Percentiles rank a stretch among this genome's conserved stretches.
Conservation (phyloP, 495 filamentous ascomycete species). For the Neurospora tetrasperma region DNA sequence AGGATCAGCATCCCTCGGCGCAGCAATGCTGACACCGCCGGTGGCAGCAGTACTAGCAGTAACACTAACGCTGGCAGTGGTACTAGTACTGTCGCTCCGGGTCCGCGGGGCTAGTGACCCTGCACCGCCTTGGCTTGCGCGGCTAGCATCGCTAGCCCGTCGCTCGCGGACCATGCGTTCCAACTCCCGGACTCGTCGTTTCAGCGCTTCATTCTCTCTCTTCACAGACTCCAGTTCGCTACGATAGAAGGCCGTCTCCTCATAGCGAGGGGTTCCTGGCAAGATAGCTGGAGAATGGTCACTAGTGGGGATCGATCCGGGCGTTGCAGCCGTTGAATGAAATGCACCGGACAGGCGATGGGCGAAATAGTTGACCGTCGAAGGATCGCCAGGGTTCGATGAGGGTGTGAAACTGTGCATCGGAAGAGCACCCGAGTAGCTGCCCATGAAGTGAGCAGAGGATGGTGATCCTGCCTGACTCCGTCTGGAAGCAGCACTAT, state of each 20-base stretch:
- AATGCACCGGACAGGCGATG: slow-evolving; percentile 11
- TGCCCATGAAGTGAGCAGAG: slow-evolving; percentile 11
- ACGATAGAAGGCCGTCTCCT: slow-evolving; percentile 59
- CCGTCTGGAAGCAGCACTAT: slow-evolving; percentile 33
- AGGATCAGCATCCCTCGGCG: slow-evolving; percentile 16
- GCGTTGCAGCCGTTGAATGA: slow-evolving; percentile 8
- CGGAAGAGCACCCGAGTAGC: background rate
- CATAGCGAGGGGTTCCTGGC: slow-evolving; percentile 51
- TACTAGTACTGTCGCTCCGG: slow-evolving; percentile 31
- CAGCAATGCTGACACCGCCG: slow-evolving; percentile 21
- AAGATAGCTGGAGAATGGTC: slow-evolving; percentile 37
- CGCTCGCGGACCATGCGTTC: slow-evolving; percentile 45
- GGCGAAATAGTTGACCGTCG: slow-evolving; percentile 23
- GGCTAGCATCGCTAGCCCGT: slow-evolving; percentile 33
- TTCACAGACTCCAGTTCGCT: slow-evolving; percentile 64
- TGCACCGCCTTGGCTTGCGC: slow-evolving; percentile 7
- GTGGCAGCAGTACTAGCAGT: slow-evolving; percentile 20
- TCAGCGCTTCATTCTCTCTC: slow-evolving; percentile 70
- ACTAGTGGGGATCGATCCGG: slow-evolving; percentile 9
- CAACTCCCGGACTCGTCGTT: slow-evolving; percentile 61
- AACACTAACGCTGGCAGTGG: slow-evolving; percentile 32
- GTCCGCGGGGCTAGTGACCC: background rate
- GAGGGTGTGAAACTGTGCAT: slow-evolving; percentile 8
- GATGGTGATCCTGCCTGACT: slow-evolving; percentile 34
- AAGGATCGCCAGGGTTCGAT: slow-evolving; percentile 14